Percentiles rank a stretch among this genome's conserved stretches.
phyloP scores from a whole-genome alignment of 139 green algal species.

The Chara braunii region DNA sequence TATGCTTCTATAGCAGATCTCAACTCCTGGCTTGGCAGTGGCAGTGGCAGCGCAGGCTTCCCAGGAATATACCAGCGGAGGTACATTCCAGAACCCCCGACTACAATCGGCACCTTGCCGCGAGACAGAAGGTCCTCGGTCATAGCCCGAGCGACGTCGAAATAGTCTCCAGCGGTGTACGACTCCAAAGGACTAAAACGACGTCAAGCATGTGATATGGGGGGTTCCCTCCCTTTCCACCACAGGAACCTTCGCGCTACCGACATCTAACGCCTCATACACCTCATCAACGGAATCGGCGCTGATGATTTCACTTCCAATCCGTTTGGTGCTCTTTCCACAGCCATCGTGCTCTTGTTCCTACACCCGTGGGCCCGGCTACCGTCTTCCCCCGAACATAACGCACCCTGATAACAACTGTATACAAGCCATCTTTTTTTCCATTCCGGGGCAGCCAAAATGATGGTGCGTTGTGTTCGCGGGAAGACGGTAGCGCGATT shows the following conservation, averaged over 20 bases:
- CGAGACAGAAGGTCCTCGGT: slow-evolving; percentile 67
- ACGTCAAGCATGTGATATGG: too few species aligned
- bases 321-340: too few species aligned
- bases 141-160: slow-evolving; percentile 49
- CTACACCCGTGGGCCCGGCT: too few species aligned
- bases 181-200: too few species aligned
- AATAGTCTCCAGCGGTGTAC: slow-evolving; percentile 71
- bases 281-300: slow-evolving; percentile 89
- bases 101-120: slow-evolving; percentile 74
- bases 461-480: too few species aligned
- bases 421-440: too few species aligned
- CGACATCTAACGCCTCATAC: slow-evolving; percentile 79
- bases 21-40: neutral
- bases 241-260: slow-evolving; percentile 72
- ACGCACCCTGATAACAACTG: too few species aligned
- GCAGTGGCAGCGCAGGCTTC: neutral
- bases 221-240: slow-evolving; percentile 49
- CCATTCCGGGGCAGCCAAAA: too few species aligned
- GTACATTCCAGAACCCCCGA: slow-evolving; percentile 91
- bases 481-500: too few species aligned
- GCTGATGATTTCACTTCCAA: slow-evolving; percentile 86
- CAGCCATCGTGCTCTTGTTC: too few species aligned
- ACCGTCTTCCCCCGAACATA: too few species aligned
- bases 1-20: neutral
- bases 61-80: slow-evolving; percentile 68